Percentiles rank a stretch among this genome's conserved stretches.
phyloP scores from a whole-genome alignment of 352 stramenopile species.

The Globisporangium spiculum region DNA sequence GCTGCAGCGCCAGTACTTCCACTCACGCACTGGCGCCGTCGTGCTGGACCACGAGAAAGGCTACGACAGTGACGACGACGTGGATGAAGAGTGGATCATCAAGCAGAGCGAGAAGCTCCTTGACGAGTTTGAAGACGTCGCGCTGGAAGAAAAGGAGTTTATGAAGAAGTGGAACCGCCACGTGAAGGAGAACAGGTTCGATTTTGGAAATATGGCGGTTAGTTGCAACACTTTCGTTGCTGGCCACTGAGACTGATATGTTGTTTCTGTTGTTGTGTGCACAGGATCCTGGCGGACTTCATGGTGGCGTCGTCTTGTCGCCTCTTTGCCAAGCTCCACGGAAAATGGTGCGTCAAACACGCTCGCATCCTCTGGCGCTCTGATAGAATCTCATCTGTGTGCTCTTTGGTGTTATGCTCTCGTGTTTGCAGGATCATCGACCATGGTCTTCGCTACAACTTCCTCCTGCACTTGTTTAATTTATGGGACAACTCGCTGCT shows the following conservation, averaged over 20 bases:
- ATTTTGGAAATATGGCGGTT: constrained; percentile 5
- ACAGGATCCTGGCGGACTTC: constrained; percentile 80
- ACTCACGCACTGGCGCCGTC: constrained; percentile 80
- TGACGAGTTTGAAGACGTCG: constrained; percentile 87
- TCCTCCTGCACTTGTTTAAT: constrained; percentile 88
- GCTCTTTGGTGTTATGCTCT: neutral
- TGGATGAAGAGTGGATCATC: constrained; percentile 88
- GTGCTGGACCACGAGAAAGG: constrained; percentile 81
- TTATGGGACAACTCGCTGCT: constrained; percentile 89
- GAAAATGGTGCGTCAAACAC: constrained; percentile 53
- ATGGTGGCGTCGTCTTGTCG: constrained; percentile 86
- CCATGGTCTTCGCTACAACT: constrained; percentile 79
- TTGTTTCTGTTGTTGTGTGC: neutral
- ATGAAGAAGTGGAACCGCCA: constrained; percentile 92
- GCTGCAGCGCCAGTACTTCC: constrained; percentile 85
- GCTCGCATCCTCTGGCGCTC: too few species aligned
- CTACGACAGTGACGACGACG: constrained; percentile 87
- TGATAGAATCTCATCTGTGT: neutral
- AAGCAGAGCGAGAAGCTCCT: constrained; percentile 84
- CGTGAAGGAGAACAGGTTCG: constrained; percentile 72
- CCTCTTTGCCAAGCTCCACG: constrained; percentile 78
- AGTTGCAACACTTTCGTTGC: neutral
- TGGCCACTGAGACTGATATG: neutral
- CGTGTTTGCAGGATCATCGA: constrained; percentile 50
- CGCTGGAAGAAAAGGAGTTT: constrained; percentile 85